phyloP scores from a whole-genome alignment of 2,329 filamentous ascomycete genomes.

The Fusarium irregulare region DNA sequence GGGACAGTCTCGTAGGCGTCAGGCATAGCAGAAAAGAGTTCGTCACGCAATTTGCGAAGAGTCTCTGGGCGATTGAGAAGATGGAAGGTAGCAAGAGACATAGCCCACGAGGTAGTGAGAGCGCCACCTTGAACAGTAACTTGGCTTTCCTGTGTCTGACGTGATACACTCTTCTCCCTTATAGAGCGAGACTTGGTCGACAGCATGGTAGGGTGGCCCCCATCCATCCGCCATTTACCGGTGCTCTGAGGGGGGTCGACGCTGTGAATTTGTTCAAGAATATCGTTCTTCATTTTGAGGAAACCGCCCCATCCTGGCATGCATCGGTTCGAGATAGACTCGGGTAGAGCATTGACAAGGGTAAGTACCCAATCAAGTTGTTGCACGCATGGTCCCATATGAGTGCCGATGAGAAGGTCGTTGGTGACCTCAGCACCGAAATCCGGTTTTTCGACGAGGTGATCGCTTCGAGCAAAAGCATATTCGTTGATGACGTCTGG shows the following conservation, averaged over 20 bases:
- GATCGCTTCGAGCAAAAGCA: conserved; percentile 52
- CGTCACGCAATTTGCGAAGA: conserved; percentile 50
- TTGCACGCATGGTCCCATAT: conserved; percentile 52
- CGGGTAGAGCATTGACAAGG: conserved; percentile 52
- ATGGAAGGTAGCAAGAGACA: conserved; percentile 52
- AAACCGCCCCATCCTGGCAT: conserved; percentile 53
- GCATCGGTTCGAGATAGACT: conserved; percentile 51
- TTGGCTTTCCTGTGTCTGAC: conserved; percentile 55
- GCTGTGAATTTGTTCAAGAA: conserved; percentile 51
- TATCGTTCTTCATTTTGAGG: conserved; percentile 54
- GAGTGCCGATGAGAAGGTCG: conserved; percentile 52
- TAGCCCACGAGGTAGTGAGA: conserved; percentile 54
- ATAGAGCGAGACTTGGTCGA: conserved; percentile 48
- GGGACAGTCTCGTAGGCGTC: conserved; percentile 45
- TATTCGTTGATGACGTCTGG: conserved; percentile 57
- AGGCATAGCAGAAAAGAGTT: conserved; percentile 51
- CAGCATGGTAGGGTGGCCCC: conserved; percentile 53
- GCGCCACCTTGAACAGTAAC: conserved; percentile 54
- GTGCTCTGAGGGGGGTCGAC: conserved; percentile 52
- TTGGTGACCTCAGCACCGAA: conserved; percentile 53
- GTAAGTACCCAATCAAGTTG: conserved; percentile 52
- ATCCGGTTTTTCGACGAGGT: conserved; percentile 50
- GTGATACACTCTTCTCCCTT: conserved; percentile 50
- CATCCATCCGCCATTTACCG: conserved; percentile 50
- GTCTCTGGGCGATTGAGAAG: conserved; percentile 49